phyloP scores from a whole-genome alignment of 371 early-diverging fungal genomes.

The Nematocida ironsii region DNA sequence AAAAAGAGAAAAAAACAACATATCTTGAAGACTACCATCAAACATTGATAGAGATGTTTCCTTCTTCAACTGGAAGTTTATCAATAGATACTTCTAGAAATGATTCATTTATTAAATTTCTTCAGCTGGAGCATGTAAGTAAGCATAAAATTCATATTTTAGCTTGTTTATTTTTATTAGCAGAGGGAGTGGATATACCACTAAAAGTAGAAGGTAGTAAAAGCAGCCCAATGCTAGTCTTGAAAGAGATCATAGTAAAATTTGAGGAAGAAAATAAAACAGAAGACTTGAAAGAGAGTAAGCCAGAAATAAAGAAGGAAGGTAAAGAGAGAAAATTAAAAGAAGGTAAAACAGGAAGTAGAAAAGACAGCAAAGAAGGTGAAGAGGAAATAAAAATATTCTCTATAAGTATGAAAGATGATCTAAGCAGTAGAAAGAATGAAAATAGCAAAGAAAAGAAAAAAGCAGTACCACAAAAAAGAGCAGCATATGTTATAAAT shows the following conservation, averaged over 20 bases:
- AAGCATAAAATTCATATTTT: not conserved
- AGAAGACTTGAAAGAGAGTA: too few relatives aligned
- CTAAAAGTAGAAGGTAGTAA: not conserved
- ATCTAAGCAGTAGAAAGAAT: not conserved
- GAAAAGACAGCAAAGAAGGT: too few relatives aligned
- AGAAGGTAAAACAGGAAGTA: too few relatives aligned
- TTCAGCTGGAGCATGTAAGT: not conserved
- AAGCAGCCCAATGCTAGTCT: not conserved
- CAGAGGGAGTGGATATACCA: not conserved
- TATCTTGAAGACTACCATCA: not conserved
- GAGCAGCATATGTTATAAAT: not conserved
- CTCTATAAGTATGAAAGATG: too few relatives aligned
- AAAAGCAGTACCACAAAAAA: not conserved
- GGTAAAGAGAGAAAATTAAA: too few relatives aligned
- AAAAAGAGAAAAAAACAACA: too few relatives aligned
- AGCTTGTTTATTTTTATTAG: not conserved
- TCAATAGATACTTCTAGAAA: not conserved
- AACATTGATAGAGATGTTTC: not conserved
- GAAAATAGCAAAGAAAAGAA: not conserved
- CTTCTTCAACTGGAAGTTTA: not conserved
- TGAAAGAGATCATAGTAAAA: too few relatives aligned
- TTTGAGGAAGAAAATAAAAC: too few relatives aligned
- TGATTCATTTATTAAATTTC: not conserved
- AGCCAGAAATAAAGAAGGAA: too few relatives aligned
- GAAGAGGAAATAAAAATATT: too few relatives aligned